These are phyloP conservation scores for Fusarium sambucinum DNA, from an alignment of 2,329 filamentous ascomycete species.

Conservation along the genomic window DNA sequence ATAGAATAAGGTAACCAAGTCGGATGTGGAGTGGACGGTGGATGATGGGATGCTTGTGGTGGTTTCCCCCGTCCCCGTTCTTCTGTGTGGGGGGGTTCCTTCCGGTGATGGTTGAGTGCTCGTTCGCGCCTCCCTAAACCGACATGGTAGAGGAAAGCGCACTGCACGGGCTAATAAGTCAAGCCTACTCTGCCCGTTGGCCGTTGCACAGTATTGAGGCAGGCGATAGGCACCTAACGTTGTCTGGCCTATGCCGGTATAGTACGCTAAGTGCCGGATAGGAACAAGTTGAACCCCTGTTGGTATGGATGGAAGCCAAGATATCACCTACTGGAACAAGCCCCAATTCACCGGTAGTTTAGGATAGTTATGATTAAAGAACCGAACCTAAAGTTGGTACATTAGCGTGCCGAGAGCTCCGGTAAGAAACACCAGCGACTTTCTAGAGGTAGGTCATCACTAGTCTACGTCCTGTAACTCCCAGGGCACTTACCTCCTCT, in stretches of 20 bases:
- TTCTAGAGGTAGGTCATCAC: constrained; percentile 16
- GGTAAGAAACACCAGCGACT: constrained; percentile 25
- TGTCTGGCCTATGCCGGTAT: background rate
- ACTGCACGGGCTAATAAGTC: background rate
- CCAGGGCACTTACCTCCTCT: background rate
- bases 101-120: constrained; percentile 19
- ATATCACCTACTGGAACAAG: background rate
- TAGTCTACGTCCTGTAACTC: too few species aligned
- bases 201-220: constrained; percentile 27
- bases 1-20: constrained; percentile 34
- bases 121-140: constrained; percentile 29
- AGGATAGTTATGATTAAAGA: background rate
- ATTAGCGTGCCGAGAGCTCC: constrained; percentile 8
- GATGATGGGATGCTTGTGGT: constrained; percentile 29
- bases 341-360: background rate
- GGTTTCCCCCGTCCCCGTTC: constrained; percentile 28
- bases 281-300: constrained; percentile 1
- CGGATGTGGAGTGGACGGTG: constrained; percentile 21
- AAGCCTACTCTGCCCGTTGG: background rate
- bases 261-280: constrained; percentile 1
- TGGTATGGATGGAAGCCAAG: constrained; percentile 8
- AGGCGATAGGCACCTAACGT: background rate
- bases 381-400: background rate
- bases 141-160: constrained; percentile 7
- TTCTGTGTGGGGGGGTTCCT: constrained; percentile 23